These are phyloP conservation scores for Phaeosphaeria sp. DNA, from an alignment of 2,329 filamentous ascomycete genomes.

Conservation along the genomic window DNA sequence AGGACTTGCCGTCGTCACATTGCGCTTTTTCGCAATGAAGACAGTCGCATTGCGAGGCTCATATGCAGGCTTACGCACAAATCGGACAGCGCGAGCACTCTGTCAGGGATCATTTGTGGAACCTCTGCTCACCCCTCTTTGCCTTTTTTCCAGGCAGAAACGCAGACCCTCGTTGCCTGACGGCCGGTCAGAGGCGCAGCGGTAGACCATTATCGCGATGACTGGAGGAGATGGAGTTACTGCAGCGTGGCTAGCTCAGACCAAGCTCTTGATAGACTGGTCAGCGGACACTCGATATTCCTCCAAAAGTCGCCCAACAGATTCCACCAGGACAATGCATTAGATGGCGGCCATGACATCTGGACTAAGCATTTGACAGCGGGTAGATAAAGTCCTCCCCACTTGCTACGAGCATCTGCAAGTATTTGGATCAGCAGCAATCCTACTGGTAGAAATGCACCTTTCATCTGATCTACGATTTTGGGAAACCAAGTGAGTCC, in stretches of 20 bases:
- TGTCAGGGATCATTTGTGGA: neutral
- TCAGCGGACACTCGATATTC: conserved; percentile 2
- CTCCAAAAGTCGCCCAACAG: neutral
- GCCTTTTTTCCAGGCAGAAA: neutral
- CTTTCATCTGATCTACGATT: conserved; percentile 11
- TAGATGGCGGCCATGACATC: neutral
- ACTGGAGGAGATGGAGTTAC: neutral
- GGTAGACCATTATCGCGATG: neutral
- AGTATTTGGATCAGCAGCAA: conserved; percentile 8
- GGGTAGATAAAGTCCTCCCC: conserved; percentile 19
- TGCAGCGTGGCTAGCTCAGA: neutral
- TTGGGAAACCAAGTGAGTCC: conserved; percentile 14
- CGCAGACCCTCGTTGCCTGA: neutral
- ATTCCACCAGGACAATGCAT: conserved; percentile 11
- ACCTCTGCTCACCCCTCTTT: neutral
- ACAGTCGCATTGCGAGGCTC: neutral
- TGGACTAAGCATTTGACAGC: neutral
- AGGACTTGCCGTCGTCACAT: neutral
- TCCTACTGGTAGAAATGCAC: conserved; percentile 14
- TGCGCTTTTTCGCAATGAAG: neutral
- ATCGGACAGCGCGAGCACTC: neutral
- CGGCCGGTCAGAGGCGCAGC: neutral
- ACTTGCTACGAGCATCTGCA: neutral
- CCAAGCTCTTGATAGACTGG: neutral
- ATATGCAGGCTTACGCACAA: neutral